phyloP scores from a whole-genome alignment of 2,329 filamentous ascomycete species.

The Aspergillus proliferans region DNA sequence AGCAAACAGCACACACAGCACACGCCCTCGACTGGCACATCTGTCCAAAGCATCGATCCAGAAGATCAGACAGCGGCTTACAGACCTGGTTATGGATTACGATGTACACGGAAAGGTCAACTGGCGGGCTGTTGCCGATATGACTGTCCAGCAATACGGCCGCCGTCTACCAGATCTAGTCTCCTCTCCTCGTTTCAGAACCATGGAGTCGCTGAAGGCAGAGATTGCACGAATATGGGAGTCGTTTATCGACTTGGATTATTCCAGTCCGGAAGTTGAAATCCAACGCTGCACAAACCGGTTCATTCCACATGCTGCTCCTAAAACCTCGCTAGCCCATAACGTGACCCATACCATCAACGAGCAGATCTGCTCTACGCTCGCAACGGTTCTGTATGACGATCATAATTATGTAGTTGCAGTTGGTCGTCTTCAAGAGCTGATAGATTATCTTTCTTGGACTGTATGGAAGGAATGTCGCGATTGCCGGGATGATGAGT shows the following conservation, averaged over 20 bases:
- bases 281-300: background rate
- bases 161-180: slow-evolving; percentile 39
- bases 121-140: slow-evolving; percentile 61
- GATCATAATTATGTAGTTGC: slow-evolving; percentile 2
- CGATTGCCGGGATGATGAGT: slow-evolving; percentile 45
- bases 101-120: slow-evolving; percentile 35
- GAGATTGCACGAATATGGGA: background rate
- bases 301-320: background rate
- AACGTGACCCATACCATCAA: background rate
- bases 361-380: background rate
- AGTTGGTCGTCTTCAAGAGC: slow-evolving; percentile 20
- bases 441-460: slow-evolving; percentile 51
- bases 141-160: slow-evolving; percentile 56
- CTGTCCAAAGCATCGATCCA: background rate
- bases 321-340: background rate
- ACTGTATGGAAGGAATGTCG: slow-evolving; percentile 50
- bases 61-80: slow-evolving; percentile 23
- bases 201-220: background rate
- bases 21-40: slow-evolving; percentile 27
- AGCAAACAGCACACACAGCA: slow-evolving; percentile 19
- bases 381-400: background rate
- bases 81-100: slow-evolving; percentile 29
- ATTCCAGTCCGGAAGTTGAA: background rate
- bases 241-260: background rate
- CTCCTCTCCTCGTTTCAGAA: slow-evolving; percentile 4